These are phyloP conservation scores for Pueraria montana DNA, from an alignment of 306 rosid genomes.

Conservation along the genomic window DNA sequence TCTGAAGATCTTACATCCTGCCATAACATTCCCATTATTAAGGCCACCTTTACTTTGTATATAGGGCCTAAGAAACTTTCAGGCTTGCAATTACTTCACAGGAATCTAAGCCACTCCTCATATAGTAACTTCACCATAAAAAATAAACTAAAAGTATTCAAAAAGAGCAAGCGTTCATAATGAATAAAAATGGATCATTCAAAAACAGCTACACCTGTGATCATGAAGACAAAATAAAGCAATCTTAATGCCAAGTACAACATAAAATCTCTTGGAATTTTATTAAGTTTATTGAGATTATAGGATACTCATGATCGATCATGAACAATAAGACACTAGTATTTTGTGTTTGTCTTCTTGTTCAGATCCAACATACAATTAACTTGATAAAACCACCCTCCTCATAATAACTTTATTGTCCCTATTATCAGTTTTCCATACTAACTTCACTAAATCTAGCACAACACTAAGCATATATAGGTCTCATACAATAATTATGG, in stretches of 20 bases:
- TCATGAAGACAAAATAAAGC: not conserved
- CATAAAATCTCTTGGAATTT: constrained; percentile 34
- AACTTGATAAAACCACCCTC: constrained; percentile 34
- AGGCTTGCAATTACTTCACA: not conserved
- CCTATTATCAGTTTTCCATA: constrained; percentile 35
- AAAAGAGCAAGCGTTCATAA: not conserved
- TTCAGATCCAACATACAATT: constrained; percentile 41
- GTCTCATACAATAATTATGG: constrained; percentile 27
- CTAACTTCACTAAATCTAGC: constrained; percentile 18
- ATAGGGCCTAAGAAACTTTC: not conserved
- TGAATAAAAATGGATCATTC: not conserved
- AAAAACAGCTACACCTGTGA: not conserved
- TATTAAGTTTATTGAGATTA: constrained; percentile 37
- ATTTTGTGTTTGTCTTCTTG: constrained; percentile 56
- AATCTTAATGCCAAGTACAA: not conserved
- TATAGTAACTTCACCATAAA: not conserved
- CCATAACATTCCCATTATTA: not conserved
- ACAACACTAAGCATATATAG: constrained; percentile 10
- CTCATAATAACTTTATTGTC: not conserved
- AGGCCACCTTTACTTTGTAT: not conserved
- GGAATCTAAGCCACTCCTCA: not conserved
- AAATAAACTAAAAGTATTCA: not conserved
- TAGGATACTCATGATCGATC: constrained; percentile 9
- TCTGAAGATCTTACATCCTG: constrained; percentile 16
- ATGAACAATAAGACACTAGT: constrained; percentile 38